These are phyloP conservation scores for Hevea brasiliensis DNA, from an alignment of 345 rosid species.

Conservation along the genomic window DNA sequence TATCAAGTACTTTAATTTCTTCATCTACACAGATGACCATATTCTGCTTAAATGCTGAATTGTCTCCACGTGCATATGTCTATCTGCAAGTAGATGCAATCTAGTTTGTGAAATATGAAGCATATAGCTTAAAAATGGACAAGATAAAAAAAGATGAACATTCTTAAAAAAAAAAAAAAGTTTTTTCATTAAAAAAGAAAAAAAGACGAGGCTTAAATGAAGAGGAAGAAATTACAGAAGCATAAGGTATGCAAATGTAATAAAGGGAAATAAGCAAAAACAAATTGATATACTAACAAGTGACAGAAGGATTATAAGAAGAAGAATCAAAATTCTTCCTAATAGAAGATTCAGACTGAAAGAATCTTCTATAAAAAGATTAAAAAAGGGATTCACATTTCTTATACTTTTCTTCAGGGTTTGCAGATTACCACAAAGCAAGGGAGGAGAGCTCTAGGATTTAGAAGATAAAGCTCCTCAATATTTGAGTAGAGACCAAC, in stretches of 20 bases:
- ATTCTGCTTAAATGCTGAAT: background rate
- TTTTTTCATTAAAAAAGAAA: slow-evolving; percentile 7
- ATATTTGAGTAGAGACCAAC: slow-evolving; percentile 90
- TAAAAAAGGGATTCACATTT: slow-evolving; percentile 23
- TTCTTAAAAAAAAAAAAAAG: slow-evolving; percentile 6
- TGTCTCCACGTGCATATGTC: background rate
- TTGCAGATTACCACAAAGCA: slow-evolving; percentile 89
- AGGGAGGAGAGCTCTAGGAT: slow-evolving; percentile 91
- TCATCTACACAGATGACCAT: background rate
- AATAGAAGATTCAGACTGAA: slow-evolving; percentile 2
- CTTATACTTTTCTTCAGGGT: slow-evolving; percentile 35
- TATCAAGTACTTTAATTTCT: no score
- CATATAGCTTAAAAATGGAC: background rate
- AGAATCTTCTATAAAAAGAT: slow-evolving; percentile 19
- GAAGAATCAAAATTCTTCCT: slow-evolving; percentile 29
- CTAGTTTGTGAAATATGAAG: background rate
- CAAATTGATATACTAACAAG: slow-evolving; percentile 18
- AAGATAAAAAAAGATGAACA: background rate
- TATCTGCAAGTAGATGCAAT: background rate
- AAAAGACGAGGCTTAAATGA: slow-evolving; percentile 9
- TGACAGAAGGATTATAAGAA: slow-evolving; percentile 8
- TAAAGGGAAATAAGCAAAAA: slow-evolving; percentile 12
- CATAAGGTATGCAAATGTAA: slow-evolving; percentile 23
- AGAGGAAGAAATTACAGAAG: slow-evolving; percentile 17
- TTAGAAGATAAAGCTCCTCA: slow-evolving; percentile 95